phyloP scores from a whole-genome alignment of 2,329 filamentous ascomycete species.

The Aspergillus persii region DNA sequence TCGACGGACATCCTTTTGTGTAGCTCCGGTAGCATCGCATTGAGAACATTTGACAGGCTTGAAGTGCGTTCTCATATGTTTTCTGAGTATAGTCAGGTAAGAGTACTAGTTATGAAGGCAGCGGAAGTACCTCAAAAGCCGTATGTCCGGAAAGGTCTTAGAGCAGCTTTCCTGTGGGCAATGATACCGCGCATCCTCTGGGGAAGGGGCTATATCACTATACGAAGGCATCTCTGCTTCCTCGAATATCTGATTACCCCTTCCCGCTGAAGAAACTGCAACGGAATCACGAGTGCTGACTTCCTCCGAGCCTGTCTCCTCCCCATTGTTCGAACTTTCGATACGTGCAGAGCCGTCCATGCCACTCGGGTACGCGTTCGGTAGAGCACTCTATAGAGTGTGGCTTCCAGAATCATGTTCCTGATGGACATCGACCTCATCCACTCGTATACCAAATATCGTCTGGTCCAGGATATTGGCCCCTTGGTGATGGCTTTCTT shows the following conservation, averaged over 20 bases:
- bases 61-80: conserved; percentile 9
- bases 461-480: not conserved
- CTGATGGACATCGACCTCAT: not conserved
- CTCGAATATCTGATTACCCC: conserved; percentile 2
- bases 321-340: not conserved
- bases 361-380: not conserved
- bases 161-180: not conserved
- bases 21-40: conserved; percentile 2
- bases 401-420: not conserved
- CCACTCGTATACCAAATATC: not conserved
- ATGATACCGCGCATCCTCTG: conserved; percentile 2
- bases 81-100: conserved; percentile 6
- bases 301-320: not conserved
- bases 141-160: not conserved
- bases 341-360: not conserved
- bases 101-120: not conserved
- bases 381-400: conserved; percentile 5
- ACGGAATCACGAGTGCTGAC: not conserved
- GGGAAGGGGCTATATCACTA: conserved; percentile 1
- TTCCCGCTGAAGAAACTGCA: not conserved
- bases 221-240: conserved; percentile 10
- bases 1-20: conserved; percentile 7
- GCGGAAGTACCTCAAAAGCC: not conserved
- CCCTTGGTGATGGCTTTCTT: no score
- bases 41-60: conserved; percentile 9